These are phyloP conservation scores for Chrysoporthe austroafricana DNA, from an alignment of 2,329 filamentous ascomycete species.

Conservation along the genomic window DNA sequence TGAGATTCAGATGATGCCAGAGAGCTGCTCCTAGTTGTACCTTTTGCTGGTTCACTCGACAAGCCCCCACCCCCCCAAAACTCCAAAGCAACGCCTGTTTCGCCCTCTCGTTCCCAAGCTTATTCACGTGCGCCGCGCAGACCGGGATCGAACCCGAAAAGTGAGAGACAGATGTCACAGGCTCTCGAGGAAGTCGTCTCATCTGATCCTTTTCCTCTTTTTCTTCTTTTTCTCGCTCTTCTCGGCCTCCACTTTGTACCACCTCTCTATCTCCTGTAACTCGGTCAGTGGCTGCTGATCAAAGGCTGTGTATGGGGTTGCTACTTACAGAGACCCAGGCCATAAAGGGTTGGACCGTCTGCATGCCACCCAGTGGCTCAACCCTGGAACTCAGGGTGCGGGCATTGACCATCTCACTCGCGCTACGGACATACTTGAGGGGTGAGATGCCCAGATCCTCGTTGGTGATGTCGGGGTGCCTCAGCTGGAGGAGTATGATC, in stretches of 20 bases:
- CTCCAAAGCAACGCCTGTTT: not conserved
- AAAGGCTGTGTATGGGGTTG: not conserved
- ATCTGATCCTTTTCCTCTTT: slow-evolving; percentile 23
- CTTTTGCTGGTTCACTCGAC: not conserved
- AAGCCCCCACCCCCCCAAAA: not conserved
- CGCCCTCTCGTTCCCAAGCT: not conserved
- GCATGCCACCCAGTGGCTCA: slow-evolving; percentile 25
- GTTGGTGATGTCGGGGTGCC: slow-evolving; percentile 37
- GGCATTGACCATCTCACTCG: slow-evolving; percentile 25
- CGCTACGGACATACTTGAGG: slow-evolving; percentile 27
- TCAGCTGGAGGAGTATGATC: slow-evolving; percentile 36
- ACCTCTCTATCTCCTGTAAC: slow-evolving; percentile 26
- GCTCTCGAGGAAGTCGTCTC: not conserved
- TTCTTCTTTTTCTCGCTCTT: slow-evolving; percentile 24
- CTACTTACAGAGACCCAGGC: slow-evolving; percentile 21
- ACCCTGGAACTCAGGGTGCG: slow-evolving; percentile 24
- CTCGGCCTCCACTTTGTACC: slow-evolving; percentile 18
- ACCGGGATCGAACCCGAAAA: not conserved
- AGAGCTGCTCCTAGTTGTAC: not conserved
- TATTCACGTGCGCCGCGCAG: not conserved
- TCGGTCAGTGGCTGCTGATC: not conserved
- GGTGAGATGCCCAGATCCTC: slow-evolving; percentile 34
- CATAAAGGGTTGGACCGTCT: slow-evolving; percentile 23
- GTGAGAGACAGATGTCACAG: not conserved
- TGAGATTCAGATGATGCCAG: not conserved